phyloP scores from a whole-genome alignment of 1,284 basidiomycete species.

The Microbotryum violaceum region DNA sequence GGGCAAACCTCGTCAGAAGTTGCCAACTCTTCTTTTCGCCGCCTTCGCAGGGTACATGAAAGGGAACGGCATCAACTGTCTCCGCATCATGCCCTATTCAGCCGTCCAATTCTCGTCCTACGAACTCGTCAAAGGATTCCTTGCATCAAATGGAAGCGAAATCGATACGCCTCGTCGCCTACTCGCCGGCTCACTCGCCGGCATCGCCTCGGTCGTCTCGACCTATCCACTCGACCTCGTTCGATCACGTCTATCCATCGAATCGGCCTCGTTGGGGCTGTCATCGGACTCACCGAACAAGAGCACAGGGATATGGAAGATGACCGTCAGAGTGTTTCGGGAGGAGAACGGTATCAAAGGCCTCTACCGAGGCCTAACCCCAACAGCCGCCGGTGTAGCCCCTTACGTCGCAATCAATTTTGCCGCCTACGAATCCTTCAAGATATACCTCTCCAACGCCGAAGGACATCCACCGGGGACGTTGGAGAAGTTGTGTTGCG shows the following conservation, averaged over 20 bases:
- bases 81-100: conserved; percentile 36
- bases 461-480: conserved; percentile 28
- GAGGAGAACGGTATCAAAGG: conserved; percentile 43
- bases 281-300: conserved; percentile 13
- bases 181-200: conserved; percentile 32
- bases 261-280: conserved; percentile 28
- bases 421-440: conserved; percentile 33
- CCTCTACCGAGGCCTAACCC: conserved; percentile 41
- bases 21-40: neutral
- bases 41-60: conserved; percentile 25
- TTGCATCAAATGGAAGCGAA: conserved; percentile 20
- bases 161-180: conserved; percentile 34
- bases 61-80: conserved; percentile 34
- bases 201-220: conserved; percentile 31
- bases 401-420: conserved; percentile 36
- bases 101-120: conserved; percentile 43
- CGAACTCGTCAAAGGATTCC: conserved; percentile 39
- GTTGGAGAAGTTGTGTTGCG: conserved; percentile 43
- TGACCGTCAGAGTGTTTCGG: conserved; percentile 40
- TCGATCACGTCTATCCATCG: conserved; percentile 40
- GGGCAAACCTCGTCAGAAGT: neutral
- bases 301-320: conserved; percentile 40
- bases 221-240: conserved; percentile 42
- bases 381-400: conserved; percentile 35
- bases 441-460: conserved; percentile 28